Base-by-base conservation (phyloP, 768 basidiomycete species). In the Holtermannia corniformis region DNA sequence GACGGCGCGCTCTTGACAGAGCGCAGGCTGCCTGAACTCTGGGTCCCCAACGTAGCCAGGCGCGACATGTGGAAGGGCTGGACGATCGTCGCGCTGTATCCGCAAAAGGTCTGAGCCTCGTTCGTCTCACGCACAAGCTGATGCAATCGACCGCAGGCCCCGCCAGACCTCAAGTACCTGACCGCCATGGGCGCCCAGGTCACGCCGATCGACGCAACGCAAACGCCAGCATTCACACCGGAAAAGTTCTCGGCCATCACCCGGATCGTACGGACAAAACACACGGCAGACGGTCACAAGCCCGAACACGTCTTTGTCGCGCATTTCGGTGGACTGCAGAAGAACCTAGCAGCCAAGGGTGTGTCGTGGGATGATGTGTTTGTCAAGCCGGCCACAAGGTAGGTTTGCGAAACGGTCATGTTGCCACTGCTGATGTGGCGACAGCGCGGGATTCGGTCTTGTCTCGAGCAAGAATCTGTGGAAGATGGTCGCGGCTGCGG, bases 31-130 rank as follows among this genome's bases (percentile, higher is more conserved):
- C 49, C 47, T 19, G 41, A 53, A 14, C 27, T 12, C 16, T 68
- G 67, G 67, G 27, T 57, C 27, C 67, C 67, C 1, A 54, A 68
- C 46, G 32, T 44, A 19, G 46, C 11, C 16, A 28, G 67, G 21
- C 37, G 45, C 16, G 59, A 46, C 3, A 27, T 63, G 20, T 68
- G 63, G 41, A 19, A 20, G 10, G 67, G 62, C 1, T 68, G 62
- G 62, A 60, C 57, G 44, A 50, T 65, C 12, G 23, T 68, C 53
- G 60, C 56, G 5, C 47, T 68, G 32, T 37, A 37, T 16, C 32
- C 32, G 16, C 32, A n/a, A n/a, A n/a, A n/a, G n/a, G n/a, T n/a
- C n/a, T n/a, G n/a, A n/a, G n/a, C 16, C 32, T 16, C 32, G 32
- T 37, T 7, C 32, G 32, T 37, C 10, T 37, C 16, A 16, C 32